phyloP scores from a whole-genome alignment of 495 filamentous ascomycete genomes.

The Bryoglossum gracile region DNA sequence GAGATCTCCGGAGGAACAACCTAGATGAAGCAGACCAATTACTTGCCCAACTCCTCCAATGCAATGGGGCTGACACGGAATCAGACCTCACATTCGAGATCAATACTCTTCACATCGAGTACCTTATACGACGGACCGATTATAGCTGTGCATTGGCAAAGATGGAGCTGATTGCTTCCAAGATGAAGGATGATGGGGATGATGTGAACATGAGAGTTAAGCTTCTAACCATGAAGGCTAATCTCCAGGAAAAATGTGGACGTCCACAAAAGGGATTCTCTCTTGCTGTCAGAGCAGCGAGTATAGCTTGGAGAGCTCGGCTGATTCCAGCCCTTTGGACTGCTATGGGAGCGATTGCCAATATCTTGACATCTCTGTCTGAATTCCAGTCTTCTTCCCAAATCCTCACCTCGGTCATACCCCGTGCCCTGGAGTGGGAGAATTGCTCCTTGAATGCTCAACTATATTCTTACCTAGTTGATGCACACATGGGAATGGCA shows the following conservation, averaged over 20 bases:
- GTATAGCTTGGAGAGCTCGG: constrained; percentile 62
- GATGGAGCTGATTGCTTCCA: constrained; percentile 58
- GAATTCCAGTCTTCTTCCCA: constrained; percentile 65
- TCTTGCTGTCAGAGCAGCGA: constrained; percentile 71
- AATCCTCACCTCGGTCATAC: constrained; percentile 67
- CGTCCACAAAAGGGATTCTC: constrained; percentile 78
- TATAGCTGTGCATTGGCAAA: constrained; percentile 55
- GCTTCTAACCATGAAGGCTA: constrained; percentile 69
- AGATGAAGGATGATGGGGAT: constrained; percentile 58
- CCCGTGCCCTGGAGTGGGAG: constrained; percentile 74
- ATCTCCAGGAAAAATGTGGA: constrained; percentile 61
- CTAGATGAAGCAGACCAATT: constrained; percentile 60
- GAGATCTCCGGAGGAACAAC: constrained; percentile 64
- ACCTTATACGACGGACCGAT: constrained; percentile 55
- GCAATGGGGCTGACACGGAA: constrained; percentile 40
- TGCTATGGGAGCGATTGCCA: constrained; percentile 60
- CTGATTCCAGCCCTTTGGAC: constrained; percentile 72
- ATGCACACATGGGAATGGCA: constrained; percentile 78
- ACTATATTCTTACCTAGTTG: constrained; percentile 69
- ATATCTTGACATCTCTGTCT: constrained; percentile 60
- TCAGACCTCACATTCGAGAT: constrained; percentile 67
- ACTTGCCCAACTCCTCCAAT: constrained; percentile 50
- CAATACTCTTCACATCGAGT: constrained; percentile 62
- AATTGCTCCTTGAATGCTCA: constrained; percentile 56
- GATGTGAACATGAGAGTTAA: constrained; percentile 71